Percentiles rank a stretch among this genome's conserved stretches.
Evolutionary conservation across 176 grass and related monocot species (phyloP).

Genomic region (Zea luxurians): DNA sequence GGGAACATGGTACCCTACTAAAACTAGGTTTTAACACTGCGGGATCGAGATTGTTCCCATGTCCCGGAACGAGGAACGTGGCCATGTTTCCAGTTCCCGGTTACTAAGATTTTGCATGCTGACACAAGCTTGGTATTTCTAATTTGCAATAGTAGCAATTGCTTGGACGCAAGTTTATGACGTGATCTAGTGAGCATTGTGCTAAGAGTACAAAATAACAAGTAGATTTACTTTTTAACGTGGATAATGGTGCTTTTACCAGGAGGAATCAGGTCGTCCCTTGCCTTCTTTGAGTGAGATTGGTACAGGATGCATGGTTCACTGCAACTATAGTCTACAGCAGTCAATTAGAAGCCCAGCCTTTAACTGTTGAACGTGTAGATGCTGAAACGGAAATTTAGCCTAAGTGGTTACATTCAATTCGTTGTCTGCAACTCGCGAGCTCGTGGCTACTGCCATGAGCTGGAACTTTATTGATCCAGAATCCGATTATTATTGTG

Average conservation of each 20-base stretch:
- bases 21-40: too few species aligned
- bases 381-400: not conserved
- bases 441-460: not conserved
- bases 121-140: not conserved
- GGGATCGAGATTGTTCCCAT: too few species aligned
- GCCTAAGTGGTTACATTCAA: not conserved
- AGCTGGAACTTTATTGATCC: not conserved
- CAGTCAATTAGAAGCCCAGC: not conserved
- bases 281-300: not conserved
- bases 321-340: not conserved
- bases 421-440: not conserved
- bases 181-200: not conserved
- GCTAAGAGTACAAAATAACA: not conserved
- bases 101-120: too few species aligned
- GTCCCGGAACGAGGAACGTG: too few species aligned
- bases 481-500: not conserved
- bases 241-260: constrained; percentile 26
- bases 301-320: not conserved
- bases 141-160: not conserved
- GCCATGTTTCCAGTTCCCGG: too few species aligned
- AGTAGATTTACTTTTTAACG: constrained; percentile 14
- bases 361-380: not conserved
- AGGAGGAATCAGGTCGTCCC: constrained; percentile 49
- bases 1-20: too few species aligned
- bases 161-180: too few species aligned